Conservation (phyloP, 2,329 filamentous ascomycete genomes). For the Ophiostoma populinum region DNA sequence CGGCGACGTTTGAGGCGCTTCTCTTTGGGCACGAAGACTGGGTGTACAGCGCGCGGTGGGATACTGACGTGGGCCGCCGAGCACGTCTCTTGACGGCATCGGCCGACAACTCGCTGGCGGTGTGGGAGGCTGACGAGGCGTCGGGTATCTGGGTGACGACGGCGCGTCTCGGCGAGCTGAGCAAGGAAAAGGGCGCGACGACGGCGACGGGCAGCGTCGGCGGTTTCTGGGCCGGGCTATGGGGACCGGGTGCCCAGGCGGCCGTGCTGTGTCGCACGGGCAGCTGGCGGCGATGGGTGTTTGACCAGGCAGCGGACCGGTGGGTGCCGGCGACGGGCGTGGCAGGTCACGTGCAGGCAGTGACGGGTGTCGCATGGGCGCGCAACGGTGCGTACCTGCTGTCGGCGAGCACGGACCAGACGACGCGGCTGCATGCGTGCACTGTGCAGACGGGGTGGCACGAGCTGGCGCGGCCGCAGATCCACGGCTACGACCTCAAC, state of each 20-base stretch:
- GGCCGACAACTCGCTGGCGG: conserved; percentile 82
- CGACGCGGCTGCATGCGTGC: conserved; percentile 62
- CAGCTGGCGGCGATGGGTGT: conserved; percentile 78
- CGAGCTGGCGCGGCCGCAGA: conserved; percentile 88
- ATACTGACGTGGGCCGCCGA: conserved; percentile 32
- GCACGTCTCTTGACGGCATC: conserved; percentile 80
- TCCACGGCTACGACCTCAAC: conserved; percentile 95
- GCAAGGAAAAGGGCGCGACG: conserved; percentile 84
- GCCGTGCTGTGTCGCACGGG: conserved; percentile 79
- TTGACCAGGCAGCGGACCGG: conserved; percentile 34
- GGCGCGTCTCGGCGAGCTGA: conserved; percentile 80
- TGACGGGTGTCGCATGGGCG: conserved; percentile 74
- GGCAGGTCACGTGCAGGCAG: conserved; percentile 67
- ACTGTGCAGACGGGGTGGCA: conserved; percentile 53
- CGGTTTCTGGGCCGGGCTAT: conserved; percentile 90
- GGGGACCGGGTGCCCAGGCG: conserved; percentile 62
- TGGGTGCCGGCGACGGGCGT: conserved; percentile 68
- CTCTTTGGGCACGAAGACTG: conserved; percentile 94
- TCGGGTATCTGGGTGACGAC: conserved; percentile 87
- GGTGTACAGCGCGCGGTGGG: conserved; percentile 84
- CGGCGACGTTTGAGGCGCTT: conserved; percentile 82
- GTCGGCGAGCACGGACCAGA: conserved; percentile 83
- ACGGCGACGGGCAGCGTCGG: conserved; percentile 91
- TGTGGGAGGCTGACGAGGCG: conserved; percentile 72
- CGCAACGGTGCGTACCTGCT: conserved; percentile 67